phyloP scores from a whole-genome alignment of 495 filamentous ascomycete species.

The Aspergillus affinis region DNA sequence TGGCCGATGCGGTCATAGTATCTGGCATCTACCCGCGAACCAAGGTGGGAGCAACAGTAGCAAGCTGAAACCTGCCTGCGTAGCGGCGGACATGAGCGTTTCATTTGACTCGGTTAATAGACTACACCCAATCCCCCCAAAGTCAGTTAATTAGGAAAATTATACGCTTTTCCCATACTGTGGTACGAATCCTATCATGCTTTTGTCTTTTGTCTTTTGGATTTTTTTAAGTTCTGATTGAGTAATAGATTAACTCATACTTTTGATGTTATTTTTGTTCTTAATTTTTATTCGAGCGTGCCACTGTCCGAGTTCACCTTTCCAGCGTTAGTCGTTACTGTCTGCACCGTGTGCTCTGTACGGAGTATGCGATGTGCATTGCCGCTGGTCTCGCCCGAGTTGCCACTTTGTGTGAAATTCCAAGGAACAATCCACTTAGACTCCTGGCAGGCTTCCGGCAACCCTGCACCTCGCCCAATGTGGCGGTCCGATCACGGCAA shows the following conservation, averaged over 20 bases:
- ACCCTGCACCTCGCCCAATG: constrained; percentile 27
- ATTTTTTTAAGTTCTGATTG: background rate
- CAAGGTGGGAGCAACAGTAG: background rate
- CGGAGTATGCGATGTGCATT: background rate
- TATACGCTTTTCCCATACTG: background rate
- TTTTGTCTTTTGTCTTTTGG: background rate
- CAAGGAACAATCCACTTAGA: constrained; percentile 16
- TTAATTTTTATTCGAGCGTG: background rate
- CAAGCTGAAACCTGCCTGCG: background rate
- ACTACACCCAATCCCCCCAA: background rate
- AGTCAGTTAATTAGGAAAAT: background rate
- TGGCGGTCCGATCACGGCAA: constrained; percentile 31
- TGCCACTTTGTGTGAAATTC: constrained; percentile 24
- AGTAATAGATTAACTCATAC: background rate
- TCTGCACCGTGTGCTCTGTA: no score
- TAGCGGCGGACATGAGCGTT: background rate
- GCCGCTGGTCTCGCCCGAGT: constrained; percentile 21
- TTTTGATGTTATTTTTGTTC: background rate
- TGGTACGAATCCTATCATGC: background rate
- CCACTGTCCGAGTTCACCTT: background rate
- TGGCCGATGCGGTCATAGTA: constrained; percentile 5
- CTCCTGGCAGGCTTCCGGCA: constrained; percentile 12
- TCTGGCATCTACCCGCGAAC: background rate
- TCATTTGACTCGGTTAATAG: background rate
- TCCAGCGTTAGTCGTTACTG: no score